Evolutionary conservation across 2,329 filamentous ascomycete species (phyloP), one percentile per base, ranked within the genome.

Genomic region (Capronia coronata): DNA sequence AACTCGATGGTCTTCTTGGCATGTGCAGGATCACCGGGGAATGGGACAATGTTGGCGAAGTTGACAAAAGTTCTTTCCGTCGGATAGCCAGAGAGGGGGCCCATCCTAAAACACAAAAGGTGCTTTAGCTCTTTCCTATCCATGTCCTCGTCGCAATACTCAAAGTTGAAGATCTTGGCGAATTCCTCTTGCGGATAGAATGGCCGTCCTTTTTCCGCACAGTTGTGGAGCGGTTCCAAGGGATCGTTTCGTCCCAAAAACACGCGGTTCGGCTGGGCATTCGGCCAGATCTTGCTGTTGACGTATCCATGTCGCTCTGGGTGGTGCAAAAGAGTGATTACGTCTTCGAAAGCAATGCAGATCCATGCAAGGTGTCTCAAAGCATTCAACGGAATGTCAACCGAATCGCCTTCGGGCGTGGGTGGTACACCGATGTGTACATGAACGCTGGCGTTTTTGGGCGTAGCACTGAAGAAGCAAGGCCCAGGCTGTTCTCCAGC

Each of bases 1-100:
- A 56, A 56, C 25, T 56, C 54, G 19, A 54, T 40, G 1, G 54
- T 56, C 27, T 42, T 43, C 32, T 48, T 43, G 14, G n/a, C 14
- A 18, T 37, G 14, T 11, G 34, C 14, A 6, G 34, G 14, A 18
- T 8, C 14, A 18, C 34, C 18, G 5, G 16, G 14, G 7, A 19
- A 16, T 7, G 34, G 34, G 5, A 37, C 18, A 19, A 37, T 42
- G 14, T 55, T 51, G 21, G 23, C 21, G 19, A 55, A 55, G 19
- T 52, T 55, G 30, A 55, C 52, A 9, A 52, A 47, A 19, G 19
- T 32, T 25, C 3, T 21, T 18, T 30, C 16, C 4, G 14, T 38
- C 16, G 35, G 16, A 4, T 18, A 18, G 35, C 19, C 19, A 19
- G 8, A 38, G 9, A 38, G 8, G 7, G 11, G 7, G 13, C 18